Base-by-base conservation (phyloP, 2,329 filamentous ascomycete species). In the Sordariomycetes sp. region DNA sequence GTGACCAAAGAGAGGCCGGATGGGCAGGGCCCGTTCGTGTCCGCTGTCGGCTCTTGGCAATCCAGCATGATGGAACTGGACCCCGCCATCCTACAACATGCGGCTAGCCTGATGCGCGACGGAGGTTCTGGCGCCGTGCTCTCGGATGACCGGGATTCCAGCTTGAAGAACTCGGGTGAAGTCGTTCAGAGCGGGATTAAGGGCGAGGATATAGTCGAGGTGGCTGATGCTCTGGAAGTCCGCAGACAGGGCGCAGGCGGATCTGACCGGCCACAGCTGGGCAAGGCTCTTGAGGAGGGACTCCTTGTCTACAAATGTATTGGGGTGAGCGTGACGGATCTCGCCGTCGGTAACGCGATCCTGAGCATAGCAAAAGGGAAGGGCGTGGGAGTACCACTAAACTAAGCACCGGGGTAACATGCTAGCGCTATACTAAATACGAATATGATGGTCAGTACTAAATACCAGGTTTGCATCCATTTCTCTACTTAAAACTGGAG, bases 11-110 rank as follows among this genome's bases (percentile, higher is more conserved):
- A 46, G 82, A 60, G 48, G 16, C 60, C 60, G 66, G 73, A 79
- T 4, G 70, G 12, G 3, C 46, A 32, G 37, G 59, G 54, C 1
- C 62, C 59, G 3, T 80, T 77, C 59, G 71, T 81, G 14, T 75
- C 76, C 0, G 68, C 77, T 6, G 79, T 81, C 62, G 79, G 79
- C 2, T 80, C 79, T 7, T 81, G 79, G 62, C 77, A 75, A 63
- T 78, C 82, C 1, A 72, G 85, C 63, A 89, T 88, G 85, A 81
- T 18, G 86, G 40, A 89, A 66, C 64, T 89, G 14, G 81, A 87
- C 60, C 83, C 86, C 0, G 81, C 82, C 20, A 76, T 88, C 20
- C 70, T 88, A 7, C 62, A 62, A 1, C 58, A 66, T 16, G 37
- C 62, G 18, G 58, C 58, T 58, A 22, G 50, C 50, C 6, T 52